A percentile compares a stretch with the other conserved stretches of the same genome.
Conservation (phyloP, 441 rosid genomes). For the Flueggea neowawraea region DNA sequence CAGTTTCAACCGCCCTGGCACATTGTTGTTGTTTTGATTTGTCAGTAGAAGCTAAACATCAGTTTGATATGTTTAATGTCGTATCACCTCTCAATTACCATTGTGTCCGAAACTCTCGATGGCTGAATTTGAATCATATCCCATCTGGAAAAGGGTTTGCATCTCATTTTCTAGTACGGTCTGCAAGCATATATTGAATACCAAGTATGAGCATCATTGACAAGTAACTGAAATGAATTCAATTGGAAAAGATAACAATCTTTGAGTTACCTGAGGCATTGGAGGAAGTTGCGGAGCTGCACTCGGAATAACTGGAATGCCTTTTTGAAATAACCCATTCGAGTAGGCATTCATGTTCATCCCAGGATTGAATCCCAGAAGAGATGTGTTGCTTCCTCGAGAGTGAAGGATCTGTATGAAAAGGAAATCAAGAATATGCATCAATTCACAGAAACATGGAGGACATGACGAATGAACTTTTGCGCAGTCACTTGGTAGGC, state of each 20-base stretch:
- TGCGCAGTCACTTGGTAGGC: neutral
- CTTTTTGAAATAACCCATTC: constrained; percentile 38
- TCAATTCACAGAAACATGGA: constrained; percentile 13
- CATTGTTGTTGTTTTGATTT: neutral
- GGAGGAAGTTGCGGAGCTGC: constrained; percentile 52
- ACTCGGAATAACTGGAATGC: constrained; percentile 42
- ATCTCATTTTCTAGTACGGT: constrained; percentile 57
- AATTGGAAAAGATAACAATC: neutral
- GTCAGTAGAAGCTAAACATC: neutral
- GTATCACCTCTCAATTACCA: constrained; percentile 32
- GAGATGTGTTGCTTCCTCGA: constrained; percentile 40
- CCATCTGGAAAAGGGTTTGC: constrained; percentile 71
- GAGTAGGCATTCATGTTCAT: constrained; percentile 40
- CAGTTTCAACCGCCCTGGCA: constrained; percentile 63
- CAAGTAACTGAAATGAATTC: neutral
- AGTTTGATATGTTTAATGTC: neutral
- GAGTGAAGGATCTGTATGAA: constrained; percentile 54
- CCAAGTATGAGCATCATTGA: neutral
- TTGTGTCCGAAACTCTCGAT: constrained; percentile 50
- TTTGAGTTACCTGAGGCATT: constrained; percentile 49
- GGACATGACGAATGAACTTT: neutral
- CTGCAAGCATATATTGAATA: constrained; percentile 22
- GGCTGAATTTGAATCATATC: constrained; percentile 52
- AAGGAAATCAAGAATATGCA: constrained; percentile 13
- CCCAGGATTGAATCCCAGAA: constrained; percentile 41